Percentiles rank a stretch among this genome's conserved stretches.
These are phyloP conservation scores for Alternaria panax DNA, from an alignment of 2,329 filamentous ascomycete genomes.

Conservation along the genomic window DNA sequence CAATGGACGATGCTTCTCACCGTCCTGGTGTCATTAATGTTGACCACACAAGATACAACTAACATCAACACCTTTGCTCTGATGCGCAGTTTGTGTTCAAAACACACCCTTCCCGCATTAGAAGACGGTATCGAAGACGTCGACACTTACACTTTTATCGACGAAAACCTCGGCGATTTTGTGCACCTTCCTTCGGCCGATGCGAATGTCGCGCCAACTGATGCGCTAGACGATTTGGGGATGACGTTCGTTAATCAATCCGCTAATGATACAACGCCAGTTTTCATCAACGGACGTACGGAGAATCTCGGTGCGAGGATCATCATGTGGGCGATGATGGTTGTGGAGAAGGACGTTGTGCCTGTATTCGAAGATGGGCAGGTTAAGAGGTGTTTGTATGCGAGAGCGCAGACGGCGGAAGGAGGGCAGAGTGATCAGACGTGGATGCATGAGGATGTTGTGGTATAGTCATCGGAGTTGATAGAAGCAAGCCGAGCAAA, in stretches of 20 bases:
- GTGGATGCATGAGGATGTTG: conserved; percentile 22
- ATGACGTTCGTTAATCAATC: conserved; percentile 18
- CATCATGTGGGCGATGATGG: conserved; percentile 36
- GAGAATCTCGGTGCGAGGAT: conserved; percentile 29
- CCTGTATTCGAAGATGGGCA: conserved; percentile 8
- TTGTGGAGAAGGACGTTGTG: conserved; percentile 26
- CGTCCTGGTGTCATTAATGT: conserved; percentile 23
- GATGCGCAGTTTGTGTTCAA: conserved; percentile 17
- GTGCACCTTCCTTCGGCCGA: conserved; percentile 9
- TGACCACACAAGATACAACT: conserved; percentile 14
- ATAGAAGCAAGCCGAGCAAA: background rate
- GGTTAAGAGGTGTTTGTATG: conserved; percentile 21
- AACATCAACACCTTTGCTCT: conserved; percentile 4
- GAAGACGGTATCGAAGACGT: conserved; percentile 37
- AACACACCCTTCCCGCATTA: conserved; percentile 25
- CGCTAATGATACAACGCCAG: background rate
- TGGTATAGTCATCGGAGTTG: background rate
- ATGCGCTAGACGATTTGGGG: conserved; percentile 26
- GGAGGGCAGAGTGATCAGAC: background rate
- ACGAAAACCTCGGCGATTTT: conserved; percentile 32
- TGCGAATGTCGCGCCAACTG: conserved; percentile 2
- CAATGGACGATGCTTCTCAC: conserved; percentile 37
- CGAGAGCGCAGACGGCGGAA: background rate
- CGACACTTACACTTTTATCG: conserved; percentile 32
- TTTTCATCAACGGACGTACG: conserved; percentile 18